Base-by-base conservation (phyloP, 1,284 basidiomycete species). In the Testicularia cyperi region DNA sequence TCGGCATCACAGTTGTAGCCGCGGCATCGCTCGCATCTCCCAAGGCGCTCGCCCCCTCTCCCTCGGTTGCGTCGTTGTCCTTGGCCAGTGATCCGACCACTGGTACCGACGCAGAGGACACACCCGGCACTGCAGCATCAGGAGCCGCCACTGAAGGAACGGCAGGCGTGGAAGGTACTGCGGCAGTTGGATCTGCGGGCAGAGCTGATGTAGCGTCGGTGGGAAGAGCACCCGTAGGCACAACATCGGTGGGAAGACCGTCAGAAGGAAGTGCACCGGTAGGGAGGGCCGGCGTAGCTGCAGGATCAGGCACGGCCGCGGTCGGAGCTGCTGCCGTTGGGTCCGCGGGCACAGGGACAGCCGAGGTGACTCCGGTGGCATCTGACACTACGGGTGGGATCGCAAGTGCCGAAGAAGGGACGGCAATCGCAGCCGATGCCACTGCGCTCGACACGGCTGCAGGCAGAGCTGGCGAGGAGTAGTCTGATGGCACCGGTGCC, bases 21-120 rank as follows among this genome's bases (percentile, higher is more conserved):
- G 56, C 31, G 10, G 45, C 49, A 28, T 37, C 56, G 13, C 32
- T 40, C 14, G 49, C 44, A 30, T 48, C 38, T 14, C 31, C 27
- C 4, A 20, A 19, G n/a, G 37, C 30, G 9, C n/a, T 32, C 6
- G 27, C 19, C 5, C 14, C n/a, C 22, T n/a, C n/a, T n/a, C n/a
- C n/a, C n/a, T n/a, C n/a, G n/a, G n/a, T n/a, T n/a, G n/a, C n/a
- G n/a, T n/a, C n/a, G n/a, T n/a, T n/a, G n/a, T n/a, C n/a, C n/a
- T n/a, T n/a, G n/a, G n/a, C n/a, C n/a, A n/a, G n/a, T n/a, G n/a
- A n/a, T n/a, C n/a, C n/a, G n/a, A n/a, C n/a, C n/a, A n/a, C n/a
- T n/a, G 33, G 19, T 37, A 29, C 26, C 6, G 37, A 19, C 9
- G 36, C 45, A 0, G 53, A 48, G 13, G 53, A 41, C 1, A 41